These are phyloP conservation scores for Cyberlindnera sargentensis DNA, from an alignment of 805 yeast species.

Conservation along the genomic window DNA sequence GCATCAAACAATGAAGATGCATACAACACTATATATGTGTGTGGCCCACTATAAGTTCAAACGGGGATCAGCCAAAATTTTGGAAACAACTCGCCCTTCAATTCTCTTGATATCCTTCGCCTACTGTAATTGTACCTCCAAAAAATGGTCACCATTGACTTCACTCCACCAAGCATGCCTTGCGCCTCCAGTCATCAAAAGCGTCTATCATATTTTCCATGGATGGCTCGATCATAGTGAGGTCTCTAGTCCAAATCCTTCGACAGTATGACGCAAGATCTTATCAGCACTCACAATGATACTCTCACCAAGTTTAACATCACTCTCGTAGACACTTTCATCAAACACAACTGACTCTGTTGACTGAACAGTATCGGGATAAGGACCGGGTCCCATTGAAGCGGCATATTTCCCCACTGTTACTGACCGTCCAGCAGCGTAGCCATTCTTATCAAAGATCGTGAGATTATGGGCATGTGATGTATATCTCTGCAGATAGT, in stretches of 20 bases:
- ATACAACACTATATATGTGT: too few species aligned
- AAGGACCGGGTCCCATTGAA: background rate
- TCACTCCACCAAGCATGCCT: background rate
- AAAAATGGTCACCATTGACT: slow-evolving; percentile 16
- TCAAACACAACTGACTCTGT: slow-evolving; percentile 11
- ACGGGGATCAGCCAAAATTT: too few species aligned
- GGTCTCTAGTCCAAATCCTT: slow-evolving; percentile 27
- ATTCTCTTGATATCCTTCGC: slow-evolving; percentile 13
- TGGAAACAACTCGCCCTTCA: slow-evolving; percentile 4
- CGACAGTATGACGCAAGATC: slow-evolving; percentile 32
- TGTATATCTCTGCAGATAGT: slow-evolving; percentile 34
- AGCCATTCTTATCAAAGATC: slow-evolving; percentile 31
- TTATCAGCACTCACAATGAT: slow-evolving; percentile 35
- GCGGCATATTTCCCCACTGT: slow-evolving; percentile 22
- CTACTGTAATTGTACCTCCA: slow-evolving; percentile 28
- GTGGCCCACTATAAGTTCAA: too few species aligned
- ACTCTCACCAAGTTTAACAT: slow-evolving; percentile 40
- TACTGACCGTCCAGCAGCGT: slow-evolving; percentile 41
- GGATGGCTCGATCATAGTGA: slow-evolving; percentile 5
- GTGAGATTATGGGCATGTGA: slow-evolving; percentile 30
- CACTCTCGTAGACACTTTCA: slow-evolving; percentile 11
- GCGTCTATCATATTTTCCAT: slow-evolving; percentile 3
- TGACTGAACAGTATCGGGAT: too few species aligned
- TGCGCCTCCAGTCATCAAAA: slow-evolving; percentile 12
- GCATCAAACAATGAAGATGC: too few species aligned